phyloP scores from a whole-genome alignment of 1,139 yeast genomes.

The Scheffersomyces cryptocercus region DNA sequence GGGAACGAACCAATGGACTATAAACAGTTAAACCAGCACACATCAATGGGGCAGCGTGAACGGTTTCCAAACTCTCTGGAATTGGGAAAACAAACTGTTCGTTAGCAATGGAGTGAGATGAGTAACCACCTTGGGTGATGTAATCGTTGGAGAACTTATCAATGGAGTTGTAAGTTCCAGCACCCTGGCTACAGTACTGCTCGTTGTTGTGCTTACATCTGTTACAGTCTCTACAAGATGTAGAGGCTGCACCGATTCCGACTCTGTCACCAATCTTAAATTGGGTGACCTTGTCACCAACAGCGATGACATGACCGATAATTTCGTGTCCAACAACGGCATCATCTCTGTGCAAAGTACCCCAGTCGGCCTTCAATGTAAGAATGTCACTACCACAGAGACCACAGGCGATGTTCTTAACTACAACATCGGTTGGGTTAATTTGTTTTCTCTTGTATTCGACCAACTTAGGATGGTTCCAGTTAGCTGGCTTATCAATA shows the following conservation, averaged over 20 bases:
- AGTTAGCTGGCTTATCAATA: slow-evolving; percentile 35
- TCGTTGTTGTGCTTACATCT: slow-evolving; percentile 50
- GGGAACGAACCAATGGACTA: slow-evolving; percentile 50
- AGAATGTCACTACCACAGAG: slow-evolving; percentile 64
- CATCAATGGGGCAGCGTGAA: slow-evolving; percentile 61
- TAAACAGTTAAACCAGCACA: slow-evolving; percentile 70
- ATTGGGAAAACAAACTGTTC: slow-evolving; percentile 56
- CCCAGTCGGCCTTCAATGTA: slow-evolving; percentile 46
- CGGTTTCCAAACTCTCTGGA: slow-evolving; percentile 52
- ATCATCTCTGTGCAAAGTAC: slow-evolving; percentile 27
- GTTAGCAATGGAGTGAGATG: slow-evolving; percentile 56
- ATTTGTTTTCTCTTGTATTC: slow-evolving; percentile 40
- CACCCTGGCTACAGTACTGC: slow-evolving; percentile 47
- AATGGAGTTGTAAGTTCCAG: slow-evolving; percentile 46
- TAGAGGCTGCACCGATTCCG: slow-evolving; percentile 60
- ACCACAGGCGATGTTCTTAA: slow-evolving; percentile 53
- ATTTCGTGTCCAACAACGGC: slow-evolving; percentile 53
- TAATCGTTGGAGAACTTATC: slow-evolving; percentile 34
- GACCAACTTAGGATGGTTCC: slow-evolving; percentile 45
- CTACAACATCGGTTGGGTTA: slow-evolving; percentile 42
- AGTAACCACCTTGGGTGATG: slow-evolving; percentile 61
- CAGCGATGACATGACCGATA: slow-evolving; percentile 52
- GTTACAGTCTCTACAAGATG: slow-evolving; percentile 50
- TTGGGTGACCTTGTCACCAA: slow-evolving; percentile 49
- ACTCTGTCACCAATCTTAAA: slow-evolving; percentile 59